These are phyloP conservation scores for Epichloe uncinata DNA, from an alignment of 2,329 filamentous ascomycete genomes.

Conservation along the genomic window DNA sequence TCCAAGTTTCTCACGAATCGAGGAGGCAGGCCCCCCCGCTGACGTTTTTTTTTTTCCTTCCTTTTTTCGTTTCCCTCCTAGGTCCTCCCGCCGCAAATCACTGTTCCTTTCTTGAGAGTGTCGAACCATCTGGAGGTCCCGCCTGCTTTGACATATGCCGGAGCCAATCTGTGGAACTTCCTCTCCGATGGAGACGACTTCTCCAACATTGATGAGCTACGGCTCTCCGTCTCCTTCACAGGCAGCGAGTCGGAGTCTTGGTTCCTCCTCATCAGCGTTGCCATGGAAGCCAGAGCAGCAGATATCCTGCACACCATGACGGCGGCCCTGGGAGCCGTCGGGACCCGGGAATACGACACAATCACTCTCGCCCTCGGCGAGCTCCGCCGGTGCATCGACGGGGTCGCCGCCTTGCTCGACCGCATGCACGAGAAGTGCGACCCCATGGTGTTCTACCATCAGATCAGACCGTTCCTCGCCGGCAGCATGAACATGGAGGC, in stretches of 20 bases:
- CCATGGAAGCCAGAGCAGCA: slow-evolving; percentile 74
- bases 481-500: slow-evolving; percentile 87
- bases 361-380: slow-evolving; percentile 51
- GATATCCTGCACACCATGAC: slow-evolving; percentile 66
- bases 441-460: slow-evolving; percentile 77
- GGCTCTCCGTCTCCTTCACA: slow-evolving; percentile 69
- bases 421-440: slow-evolving; percentile 86
- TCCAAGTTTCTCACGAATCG: too few relatives aligned
- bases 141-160: slow-evolving; percentile 82
- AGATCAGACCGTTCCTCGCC: slow-evolving; percentile 76
- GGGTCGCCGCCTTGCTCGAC: slow-evolving; percentile 53
- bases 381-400: slow-evolving; percentile 54
- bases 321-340: slow-evolving; percentile 57
- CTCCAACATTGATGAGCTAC: slow-evolving; percentile 54
- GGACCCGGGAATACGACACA: slow-evolving; percentile 41
- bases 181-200: slow-evolving; percentile 31
- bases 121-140: slow-evolving; percentile 67
- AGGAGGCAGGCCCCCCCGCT: too few relatives aligned
- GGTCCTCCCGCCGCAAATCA: slow-evolving; percentile 60
- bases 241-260: slow-evolving; percentile 84
- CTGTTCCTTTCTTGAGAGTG: slow-evolving; percentile 60
- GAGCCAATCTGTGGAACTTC: slow-evolving; percentile 84
- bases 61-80: slow-evolving; percentile 13
- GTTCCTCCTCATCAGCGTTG: slow-evolving; percentile 85
- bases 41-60: background rate